phyloP scores from a whole-genome alignment of 2,329 filamentous ascomycete species.

The Monilinia polystroma region DNA sequence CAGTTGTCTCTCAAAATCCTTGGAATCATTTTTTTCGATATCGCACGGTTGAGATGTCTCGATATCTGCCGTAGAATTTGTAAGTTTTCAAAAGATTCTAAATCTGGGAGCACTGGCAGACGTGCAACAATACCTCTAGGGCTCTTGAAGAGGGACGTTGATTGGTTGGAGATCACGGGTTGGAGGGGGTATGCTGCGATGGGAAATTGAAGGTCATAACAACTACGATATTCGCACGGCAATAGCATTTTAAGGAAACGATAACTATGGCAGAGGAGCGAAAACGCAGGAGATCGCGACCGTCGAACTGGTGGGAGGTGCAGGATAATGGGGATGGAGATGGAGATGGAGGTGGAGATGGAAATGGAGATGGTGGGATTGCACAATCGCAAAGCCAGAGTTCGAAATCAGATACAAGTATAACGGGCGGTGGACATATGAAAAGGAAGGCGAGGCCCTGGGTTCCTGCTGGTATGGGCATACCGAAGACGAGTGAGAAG shows the following conservation, averaged over 20 bases:
- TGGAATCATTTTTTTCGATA: neutral
- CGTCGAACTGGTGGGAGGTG: constrained; percentile 37
- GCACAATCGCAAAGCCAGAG: constrained; percentile 15
- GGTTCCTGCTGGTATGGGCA: neutral
- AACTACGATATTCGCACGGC: neutral
- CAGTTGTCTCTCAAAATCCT: neutral
- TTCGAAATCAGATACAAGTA: constrained; percentile 19
- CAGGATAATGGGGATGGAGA: neutral
- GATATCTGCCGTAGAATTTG: neutral
- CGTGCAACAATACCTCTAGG: constrained; percentile 7
- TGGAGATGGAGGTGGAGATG: neutral
- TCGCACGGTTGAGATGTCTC: neutral
- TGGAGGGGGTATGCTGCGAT: neutral
- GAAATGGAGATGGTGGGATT: neutral
- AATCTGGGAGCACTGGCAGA: neutral
- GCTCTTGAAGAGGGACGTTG: neutral
- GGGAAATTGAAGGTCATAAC: neutral
- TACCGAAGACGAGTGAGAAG: constrained; percentile 3
- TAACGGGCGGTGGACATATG: neutral
- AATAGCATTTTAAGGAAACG: neutral
- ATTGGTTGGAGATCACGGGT: constrained; percentile 1
- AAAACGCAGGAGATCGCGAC: constrained; percentile 35
- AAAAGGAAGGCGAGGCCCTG: constrained; percentile 7
- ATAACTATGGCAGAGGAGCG: constrained; percentile 21
- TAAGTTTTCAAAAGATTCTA: neutral